Conservation (phyloP, 2,329 filamentous ascomycete genomes). For the Penicillium nordicum region DNA sequence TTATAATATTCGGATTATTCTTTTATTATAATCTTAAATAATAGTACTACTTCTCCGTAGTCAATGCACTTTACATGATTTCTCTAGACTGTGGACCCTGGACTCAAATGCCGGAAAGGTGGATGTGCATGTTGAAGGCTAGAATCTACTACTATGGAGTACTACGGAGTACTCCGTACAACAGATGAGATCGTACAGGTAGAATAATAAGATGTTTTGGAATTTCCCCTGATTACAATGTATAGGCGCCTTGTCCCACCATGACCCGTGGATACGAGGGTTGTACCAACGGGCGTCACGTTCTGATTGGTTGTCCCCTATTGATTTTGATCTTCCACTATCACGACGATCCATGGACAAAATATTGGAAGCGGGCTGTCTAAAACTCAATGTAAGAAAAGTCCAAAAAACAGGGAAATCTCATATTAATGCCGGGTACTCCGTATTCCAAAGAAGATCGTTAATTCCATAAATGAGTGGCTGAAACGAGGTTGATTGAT, state of each 20-base stretch:
- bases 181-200: not conserved
- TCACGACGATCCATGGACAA: not conserved
- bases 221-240: not conserved
- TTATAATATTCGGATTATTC: too few species aligned
- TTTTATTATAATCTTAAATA: too few species aligned
- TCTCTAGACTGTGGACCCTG: not conserved
- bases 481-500: constrained; percentile 12
- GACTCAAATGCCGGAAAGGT: not conserved
- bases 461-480: not conserved
- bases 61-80: too few species aligned
- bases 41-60: too few species aligned
- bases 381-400: not conserved
- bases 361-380: not conserved
- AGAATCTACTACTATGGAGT: not conserved
- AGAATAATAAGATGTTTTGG: not conserved
- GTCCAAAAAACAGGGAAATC: not conserved
- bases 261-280: not conserved
- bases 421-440: not conserved
- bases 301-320: not conserved
- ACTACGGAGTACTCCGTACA: not conserved
- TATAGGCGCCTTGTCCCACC: not conserved
- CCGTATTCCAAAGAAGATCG: not conserved
- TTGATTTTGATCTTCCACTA: not conserved
- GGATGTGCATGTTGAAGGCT: not conserved
- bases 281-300: not conserved